Percentiles rank a stretch among this genome's conserved stretches.
These are phyloP conservation scores for Neurospora sp. DNA, from an alignment of 495 filamentous ascomycete genomes.

Conservation along the genomic window DNA sequence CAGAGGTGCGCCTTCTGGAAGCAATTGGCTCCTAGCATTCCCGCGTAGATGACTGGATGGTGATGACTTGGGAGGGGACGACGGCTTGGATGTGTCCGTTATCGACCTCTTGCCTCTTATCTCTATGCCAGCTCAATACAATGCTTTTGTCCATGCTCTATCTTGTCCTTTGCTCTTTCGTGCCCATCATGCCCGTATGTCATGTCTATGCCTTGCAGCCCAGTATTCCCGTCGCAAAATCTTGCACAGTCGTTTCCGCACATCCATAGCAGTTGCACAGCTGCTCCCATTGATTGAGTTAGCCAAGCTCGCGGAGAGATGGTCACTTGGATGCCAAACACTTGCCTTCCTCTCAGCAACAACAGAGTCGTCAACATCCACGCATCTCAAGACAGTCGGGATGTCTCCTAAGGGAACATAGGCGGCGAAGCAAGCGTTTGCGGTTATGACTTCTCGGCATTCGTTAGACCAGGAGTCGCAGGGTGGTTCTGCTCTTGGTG, in stretches of 20 bases:
- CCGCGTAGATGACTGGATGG: slow-evolving; percentile 15
- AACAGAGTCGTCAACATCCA: background rate
- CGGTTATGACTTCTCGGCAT: background rate
- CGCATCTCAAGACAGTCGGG: background rate
- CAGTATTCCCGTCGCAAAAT: background rate
- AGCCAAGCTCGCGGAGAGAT: background rate
- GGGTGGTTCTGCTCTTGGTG: background rate
- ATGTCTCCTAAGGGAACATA: background rate
- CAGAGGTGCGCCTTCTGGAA: slow-evolving; percentile 46
- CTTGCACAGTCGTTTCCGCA: background rate
- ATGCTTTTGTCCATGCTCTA: background rate
- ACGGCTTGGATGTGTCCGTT: background rate
- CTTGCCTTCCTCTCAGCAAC: slow-evolving; percentile 1
- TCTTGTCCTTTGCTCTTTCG: background rate
- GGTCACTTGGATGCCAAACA: background rate
- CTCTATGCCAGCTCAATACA: background rate
- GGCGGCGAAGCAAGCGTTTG: slow-evolving; percentile 1
- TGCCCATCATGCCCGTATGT: too few relatives aligned
- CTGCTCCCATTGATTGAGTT: background rate
- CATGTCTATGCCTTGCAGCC: background rate
- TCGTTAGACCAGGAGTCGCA: background rate
- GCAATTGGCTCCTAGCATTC: slow-evolving; percentile 29
- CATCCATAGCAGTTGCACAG: background rate
- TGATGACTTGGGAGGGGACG: too few relatives aligned
- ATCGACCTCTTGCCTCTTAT: background rate